Percentiles rank a stretch among this genome's conserved stretches.
These are phyloP conservation scores for Entomortierella chlamydospora DNA, from an alignment of 192 early-diverging fungal species.

Conservation along the genomic window DNA sequence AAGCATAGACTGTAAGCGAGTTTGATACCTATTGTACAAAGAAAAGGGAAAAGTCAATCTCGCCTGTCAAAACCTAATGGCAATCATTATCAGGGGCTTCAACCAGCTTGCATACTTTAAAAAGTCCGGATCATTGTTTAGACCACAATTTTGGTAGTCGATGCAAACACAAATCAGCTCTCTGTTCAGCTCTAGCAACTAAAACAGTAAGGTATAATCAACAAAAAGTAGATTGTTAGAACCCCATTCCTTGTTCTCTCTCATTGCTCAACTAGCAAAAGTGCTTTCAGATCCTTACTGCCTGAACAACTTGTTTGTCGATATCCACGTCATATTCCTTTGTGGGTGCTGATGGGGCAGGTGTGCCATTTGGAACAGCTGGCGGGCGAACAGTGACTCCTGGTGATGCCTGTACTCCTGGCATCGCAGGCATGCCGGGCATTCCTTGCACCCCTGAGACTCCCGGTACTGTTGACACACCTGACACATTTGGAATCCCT, in stretches of 20 bases:
- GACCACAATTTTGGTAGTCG: conserved; percentile 34
- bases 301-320: conserved; percentile 36
- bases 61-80: too few relatives aligned
- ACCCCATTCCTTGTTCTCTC: too few relatives aligned
- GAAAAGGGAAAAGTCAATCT: neutral
- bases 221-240: too few relatives aligned
- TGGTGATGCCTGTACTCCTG: neutral
- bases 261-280: too few relatives aligned
- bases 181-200: conserved; percentile 44
- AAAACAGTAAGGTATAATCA: neutral
- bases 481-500: neutral
- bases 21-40: conserved; percentile 35
- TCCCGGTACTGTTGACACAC: neutral
- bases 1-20: conserved; percentile 34
- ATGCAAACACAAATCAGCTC: conserved; percentile 50
- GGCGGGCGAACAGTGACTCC: conserved; percentile 2
- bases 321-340: conserved; percentile 35
- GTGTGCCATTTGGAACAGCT: neutral
- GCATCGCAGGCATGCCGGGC: neutral
- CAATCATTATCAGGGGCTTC: neutral
- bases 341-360: neutral
- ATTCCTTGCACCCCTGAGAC: neutral
- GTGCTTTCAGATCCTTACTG: too few relatives aligned
- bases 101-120: conserved; percentile 17
- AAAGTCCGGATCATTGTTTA: conserved; percentile 31